Evolutionary conservation across 2,329 filamentous ascomycete species (phyloP).

Genomic region (Fusarium transvaalense): DNA sequence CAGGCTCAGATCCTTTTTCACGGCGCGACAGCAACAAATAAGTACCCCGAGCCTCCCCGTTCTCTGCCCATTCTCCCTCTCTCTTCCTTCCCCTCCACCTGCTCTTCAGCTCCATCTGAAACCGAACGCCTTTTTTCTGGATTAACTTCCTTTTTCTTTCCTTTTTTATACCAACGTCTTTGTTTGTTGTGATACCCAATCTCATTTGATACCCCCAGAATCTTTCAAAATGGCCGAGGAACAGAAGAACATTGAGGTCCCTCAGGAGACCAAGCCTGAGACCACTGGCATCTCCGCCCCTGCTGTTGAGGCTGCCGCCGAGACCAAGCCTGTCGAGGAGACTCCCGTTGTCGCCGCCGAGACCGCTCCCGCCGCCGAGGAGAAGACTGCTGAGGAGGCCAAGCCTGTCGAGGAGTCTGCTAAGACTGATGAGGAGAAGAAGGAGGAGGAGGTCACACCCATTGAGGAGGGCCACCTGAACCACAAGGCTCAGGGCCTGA

Average conservation of each 20-base stretch:
- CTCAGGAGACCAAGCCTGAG: constrained; percentile 63
- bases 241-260: constrained; percentile 76
- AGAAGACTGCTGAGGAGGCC: constrained; percentile 59
- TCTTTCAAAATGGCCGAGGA: constrained; percentile 77
- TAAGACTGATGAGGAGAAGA: constrained; percentile 59
- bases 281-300: constrained; percentile 49
- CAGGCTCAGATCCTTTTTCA: constrained; percentile 25
- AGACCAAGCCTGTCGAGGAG: constrained; percentile 57
- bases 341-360: constrained; percentile 52
- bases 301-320: constrained; percentile 51
- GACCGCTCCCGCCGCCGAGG: constrained; percentile 54
- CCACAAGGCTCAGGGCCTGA: constrained; percentile 88
- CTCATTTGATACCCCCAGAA: constrained; percentile 57
- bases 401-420: constrained; percentile 58
- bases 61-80: constrained; percentile 44
- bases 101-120: constrained; percentile 50
- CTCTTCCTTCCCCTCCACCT: constrained; percentile 52
- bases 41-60: constrained; percentile 57
- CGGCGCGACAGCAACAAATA: constrained; percentile 52
- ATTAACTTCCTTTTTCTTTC: constrained; percentile 54
- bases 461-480: constrained; percentile 86
- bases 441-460: constrained; percentile 73
- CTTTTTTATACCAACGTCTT: constrained; percentile 58
- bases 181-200: constrained; percentile 67
- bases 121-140: constrained; percentile 51